Percentiles rank a stretch among this genome's conserved stretches.
phyloP scores from a whole-genome alignment of 2,329 filamentous ascomycete species.

The Phialocephala subalpina region DNA sequence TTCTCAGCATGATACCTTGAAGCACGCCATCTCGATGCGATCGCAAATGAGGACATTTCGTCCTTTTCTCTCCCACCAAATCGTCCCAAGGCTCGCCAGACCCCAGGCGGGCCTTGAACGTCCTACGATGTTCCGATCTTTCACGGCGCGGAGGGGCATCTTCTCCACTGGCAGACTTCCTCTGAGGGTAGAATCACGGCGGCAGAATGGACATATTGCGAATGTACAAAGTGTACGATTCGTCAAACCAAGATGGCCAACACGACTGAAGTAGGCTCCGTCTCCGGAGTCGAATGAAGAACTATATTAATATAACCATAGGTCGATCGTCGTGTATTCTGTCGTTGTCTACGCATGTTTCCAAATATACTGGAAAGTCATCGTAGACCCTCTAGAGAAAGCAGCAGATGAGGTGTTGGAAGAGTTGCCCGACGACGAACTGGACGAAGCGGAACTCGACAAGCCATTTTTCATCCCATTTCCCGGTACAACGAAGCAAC shows the following conservation, averaged over 20 bases:
- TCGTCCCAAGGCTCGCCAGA: constrained; percentile 35
- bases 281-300: not conserved
- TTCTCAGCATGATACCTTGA: constrained; percentile 4
- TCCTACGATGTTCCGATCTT: constrained; percentile 38
- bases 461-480: constrained; percentile 67
- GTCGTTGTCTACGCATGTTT: constrained; percentile 49
- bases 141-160: constrained; percentile 32
- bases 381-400: constrained; percentile 55
- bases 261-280: constrained; percentile 30
- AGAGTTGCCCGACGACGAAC: constrained; percentile 51
- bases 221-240: constrained; percentile 41
- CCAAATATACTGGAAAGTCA: constrained; percentile 53
- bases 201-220: constrained; percentile 29
- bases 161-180: constrained; percentile 39
- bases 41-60: constrained; percentile 1
- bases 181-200: constrained; percentile 34
- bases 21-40: not conserved
- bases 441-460: constrained; percentile 51
- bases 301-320: constrained; percentile 18
- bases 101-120: constrained; percentile 39
- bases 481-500: constrained; percentile 61
- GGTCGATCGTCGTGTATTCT: constrained; percentile 41
- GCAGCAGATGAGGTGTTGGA: constrained; percentile 47
- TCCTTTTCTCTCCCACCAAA: constrained; percentile 3
- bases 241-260: constrained; percentile 20